These are phyloP conservation scores for Ilyonectria robusta DNA, from an alignment of 2,329 filamentous ascomycete species.

Conservation along the genomic window DNA sequence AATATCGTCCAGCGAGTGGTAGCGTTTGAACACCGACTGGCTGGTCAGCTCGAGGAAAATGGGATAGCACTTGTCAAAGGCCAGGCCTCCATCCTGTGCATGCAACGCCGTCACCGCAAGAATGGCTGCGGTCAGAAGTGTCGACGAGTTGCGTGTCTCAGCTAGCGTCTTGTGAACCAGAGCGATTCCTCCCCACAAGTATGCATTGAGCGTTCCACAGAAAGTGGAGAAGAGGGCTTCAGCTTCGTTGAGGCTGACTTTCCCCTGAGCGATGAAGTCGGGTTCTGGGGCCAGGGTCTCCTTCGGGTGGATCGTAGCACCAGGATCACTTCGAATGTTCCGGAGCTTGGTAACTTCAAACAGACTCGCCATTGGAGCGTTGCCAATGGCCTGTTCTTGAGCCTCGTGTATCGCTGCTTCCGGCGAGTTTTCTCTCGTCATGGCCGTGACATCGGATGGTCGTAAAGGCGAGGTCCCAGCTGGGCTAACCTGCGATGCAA, in stretches of 20 bases:
- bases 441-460: conserved; percentile 44
- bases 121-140: conserved; percentile 50
- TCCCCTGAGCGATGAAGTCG: conserved; percentile 50
- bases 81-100: conserved; percentile 55
- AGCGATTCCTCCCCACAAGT: conserved; percentile 52
- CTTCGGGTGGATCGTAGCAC: conserved; percentile 31
- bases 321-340: conserved; percentile 51
- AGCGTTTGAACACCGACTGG: conserved; percentile 68
- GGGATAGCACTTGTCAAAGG: conserved; percentile 69
- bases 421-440: conserved; percentile 52
- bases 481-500: neutral
- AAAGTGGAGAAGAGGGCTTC: conserved; percentile 49
- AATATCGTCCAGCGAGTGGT: conserved; percentile 69
- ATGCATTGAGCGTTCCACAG: conserved; percentile 49
- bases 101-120: conserved; percentile 52
- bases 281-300: conserved; percentile 33
- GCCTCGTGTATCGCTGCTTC: conserved; percentile 40
- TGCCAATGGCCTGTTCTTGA: conserved; percentile 49
- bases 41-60: conserved; percentile 72
- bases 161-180: conserved; percentile 48
- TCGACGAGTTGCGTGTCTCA: conserved; percentile 48
- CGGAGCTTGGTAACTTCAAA: conserved; percentile 52
- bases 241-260: conserved; percentile 46
- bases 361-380: conserved; percentile 52
- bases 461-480: neutral